A percentile compares a stretch with the other conserved stretches of the same genome.
Evolutionary conservation across 208 protist species (phyloP).

Genomic region (Acanthamoeba castellanii): DNA sequence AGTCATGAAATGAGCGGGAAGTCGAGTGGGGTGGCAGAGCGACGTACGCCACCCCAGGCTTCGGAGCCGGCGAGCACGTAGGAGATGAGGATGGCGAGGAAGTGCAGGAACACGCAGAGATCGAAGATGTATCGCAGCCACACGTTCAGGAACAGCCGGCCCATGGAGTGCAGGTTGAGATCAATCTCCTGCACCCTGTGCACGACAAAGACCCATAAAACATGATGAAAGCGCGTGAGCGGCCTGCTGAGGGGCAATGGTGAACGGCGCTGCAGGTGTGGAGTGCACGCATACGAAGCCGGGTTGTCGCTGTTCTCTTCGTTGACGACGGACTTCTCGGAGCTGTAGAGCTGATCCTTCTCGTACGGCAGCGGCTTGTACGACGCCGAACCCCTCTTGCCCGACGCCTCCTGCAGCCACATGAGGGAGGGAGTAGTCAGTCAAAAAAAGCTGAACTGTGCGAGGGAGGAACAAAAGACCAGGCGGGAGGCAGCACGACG

Average conservation of each 20-base stretch:
- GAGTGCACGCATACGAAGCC: neutral
- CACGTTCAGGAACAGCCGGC: constrained; percentile 76
- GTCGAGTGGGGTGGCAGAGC: neutral
- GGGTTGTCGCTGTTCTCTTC: neutral
- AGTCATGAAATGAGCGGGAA: neutral
- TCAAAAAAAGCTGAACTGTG: neutral
- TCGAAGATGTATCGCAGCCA: constrained; percentile 76
- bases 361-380: constrained; percentile 35
- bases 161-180: constrained; percentile 81
- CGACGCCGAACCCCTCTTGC: neutral
- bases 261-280: neutral
- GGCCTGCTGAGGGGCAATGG: neutral
- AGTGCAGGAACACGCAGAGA: constrained; percentile 79
- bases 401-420: neutral
- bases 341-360: constrained; percentile 42
- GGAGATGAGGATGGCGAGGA: constrained; percentile 84
- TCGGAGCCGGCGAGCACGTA: constrained; percentile 84
- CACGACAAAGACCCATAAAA: no score
- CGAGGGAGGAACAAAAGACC: neutral
- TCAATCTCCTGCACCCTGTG: neutral
- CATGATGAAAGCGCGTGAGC: neutral
- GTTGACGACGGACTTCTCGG: neutral
- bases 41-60: constrained; percentile 73
- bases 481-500: constrained; percentile 15
- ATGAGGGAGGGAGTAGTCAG: neutral